Evolutionary conservation across 2,329 filamentous ascomycete genomes (phyloP), one percentile per base, ranked within the genome.

Genomic region (Paramyrothecium sp.): DNA sequence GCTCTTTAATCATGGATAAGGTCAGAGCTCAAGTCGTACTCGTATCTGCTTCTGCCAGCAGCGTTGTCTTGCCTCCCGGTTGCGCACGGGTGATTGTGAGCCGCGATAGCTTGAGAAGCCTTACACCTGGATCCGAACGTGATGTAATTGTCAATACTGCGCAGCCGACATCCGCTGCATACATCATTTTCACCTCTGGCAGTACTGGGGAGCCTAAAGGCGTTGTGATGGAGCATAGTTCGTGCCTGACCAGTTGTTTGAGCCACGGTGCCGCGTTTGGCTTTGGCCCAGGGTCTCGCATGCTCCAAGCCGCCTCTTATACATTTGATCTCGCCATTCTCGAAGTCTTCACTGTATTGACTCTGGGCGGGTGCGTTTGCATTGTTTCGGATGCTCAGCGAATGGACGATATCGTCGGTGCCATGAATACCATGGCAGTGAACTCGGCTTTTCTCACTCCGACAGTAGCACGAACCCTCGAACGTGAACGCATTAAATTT

Each of bases 131-230:
- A 11, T 20, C 46, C 8, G 11, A 41, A 11, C 34, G 11, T 11
- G 34, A 11, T 11, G 11, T 11, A 41, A 11, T 11, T 11, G 46
- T 10, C 19, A 10, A 12, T n/a, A 19, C 12, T 8, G 21, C 46
- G 19, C 48, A 17, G 11, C 48, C 7, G 13, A 11, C 19, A 16
- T 10, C 50, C 33, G 8, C 33, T 11, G 60, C 59, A 19, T 65
- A 64, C 21, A 58, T 61, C 16, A 64, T 65, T 5, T 65, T 61
- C 19, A 65, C 63, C 0, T 65, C 63, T 7, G 63, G 63, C 1
- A 62, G 57, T 3, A 65, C 60, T 0, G 63, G 63, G 0, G 30
- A 47, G 0, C 63, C 63, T 0, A 65, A 65, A 44, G 60, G 63
- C 1, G 61, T 65, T 3, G 34, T 65, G 0, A 19, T 65, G 0